Evolutionary conservation across 1,284 basidiomycete species (phyloP).

Genomic region (Apiotrichum gamsii): DNA sequence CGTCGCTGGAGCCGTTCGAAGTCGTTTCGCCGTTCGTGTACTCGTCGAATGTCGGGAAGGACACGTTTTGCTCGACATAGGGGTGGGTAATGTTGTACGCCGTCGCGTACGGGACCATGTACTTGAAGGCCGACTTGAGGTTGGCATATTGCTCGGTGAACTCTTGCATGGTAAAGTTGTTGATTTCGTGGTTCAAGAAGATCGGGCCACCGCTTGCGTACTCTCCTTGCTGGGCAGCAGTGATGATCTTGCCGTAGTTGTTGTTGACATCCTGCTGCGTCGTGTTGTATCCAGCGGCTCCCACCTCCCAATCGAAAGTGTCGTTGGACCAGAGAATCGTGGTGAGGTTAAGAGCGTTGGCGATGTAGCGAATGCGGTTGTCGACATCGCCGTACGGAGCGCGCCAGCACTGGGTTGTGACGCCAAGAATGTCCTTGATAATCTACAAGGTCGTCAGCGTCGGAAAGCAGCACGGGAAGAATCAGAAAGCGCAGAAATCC

Average conservation of each 20-base stretch:
- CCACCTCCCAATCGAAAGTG: constrained; percentile 49
- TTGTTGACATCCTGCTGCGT: constrained; percentile 42
- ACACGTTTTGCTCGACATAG: constrained; percentile 48
- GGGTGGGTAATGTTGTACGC: constrained; percentile 48
- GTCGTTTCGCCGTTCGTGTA: too few relatives aligned
- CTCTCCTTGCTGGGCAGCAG: constrained; percentile 39
- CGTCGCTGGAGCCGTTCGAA: too few relatives aligned
- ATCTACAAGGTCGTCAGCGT: too few relatives aligned
- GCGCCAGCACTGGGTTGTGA: constrained; percentile 51
- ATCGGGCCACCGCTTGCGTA: constrained; percentile 45
- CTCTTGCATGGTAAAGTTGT: constrained; percentile 46
- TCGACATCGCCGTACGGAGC: constrained; percentile 53
- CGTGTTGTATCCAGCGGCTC: constrained; percentile 29
- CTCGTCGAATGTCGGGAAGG: constrained; percentile 34
- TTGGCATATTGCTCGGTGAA: constrained; percentile 35
- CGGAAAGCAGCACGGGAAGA: too few relatives aligned
- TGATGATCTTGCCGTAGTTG: constrained; percentile 50
- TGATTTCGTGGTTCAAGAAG: constrained; percentile 50
- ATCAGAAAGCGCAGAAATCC: too few relatives aligned
- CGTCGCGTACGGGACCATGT: constrained; percentile 43
- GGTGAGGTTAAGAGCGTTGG: constrained; percentile 49
- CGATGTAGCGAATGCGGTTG: constrained; percentile 53
- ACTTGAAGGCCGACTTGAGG: constrained; percentile 40
- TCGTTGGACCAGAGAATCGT: constrained; percentile 53
- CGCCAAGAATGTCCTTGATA: constrained; percentile 51